Percentiles rank a stretch among this genome's conserved stretches.
Evolutionary conservation across 441 rosid species (phyloP).

Genomic region (Dalechampia spathulata): DNA sequence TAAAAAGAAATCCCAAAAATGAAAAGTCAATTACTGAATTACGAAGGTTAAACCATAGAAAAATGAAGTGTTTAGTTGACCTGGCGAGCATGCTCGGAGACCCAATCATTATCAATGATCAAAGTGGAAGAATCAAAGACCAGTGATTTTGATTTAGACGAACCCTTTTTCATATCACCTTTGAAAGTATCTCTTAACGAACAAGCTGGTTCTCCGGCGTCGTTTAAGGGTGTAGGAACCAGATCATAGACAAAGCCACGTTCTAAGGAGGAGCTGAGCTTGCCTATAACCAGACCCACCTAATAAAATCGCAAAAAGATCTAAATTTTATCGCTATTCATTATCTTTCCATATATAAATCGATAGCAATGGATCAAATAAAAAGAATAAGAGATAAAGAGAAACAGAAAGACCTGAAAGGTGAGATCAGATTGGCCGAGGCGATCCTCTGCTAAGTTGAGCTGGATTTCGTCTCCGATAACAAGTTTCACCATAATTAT

Average conservation of each 20-base stretch:
- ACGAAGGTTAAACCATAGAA: not conserved
- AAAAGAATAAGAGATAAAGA: not conserved
- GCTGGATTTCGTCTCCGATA: conserved; percentile 70
- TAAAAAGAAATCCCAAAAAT: no score
- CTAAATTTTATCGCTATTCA: not conserved
- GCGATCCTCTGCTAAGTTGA: conserved; percentile 55
- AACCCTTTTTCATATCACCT: conserved; percentile 45
- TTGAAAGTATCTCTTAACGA: conserved; percentile 38
- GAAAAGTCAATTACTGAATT: no score
- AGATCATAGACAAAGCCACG: conserved; percentile 80
- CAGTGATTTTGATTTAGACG: conserved; percentile 55
- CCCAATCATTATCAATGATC: conserved; percentile 71
- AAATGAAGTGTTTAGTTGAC: conserved; percentile 17
- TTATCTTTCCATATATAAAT: no score
- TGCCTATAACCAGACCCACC: conserved; percentile 90
- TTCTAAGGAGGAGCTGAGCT: conserved; percentile 67
- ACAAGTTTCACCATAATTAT: conserved; percentile 94
- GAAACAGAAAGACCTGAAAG: conserved; percentile 43
- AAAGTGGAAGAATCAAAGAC: conserved; percentile 49
- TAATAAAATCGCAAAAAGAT: conserved; percentile 17
- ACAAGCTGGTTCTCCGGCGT: conserved; percentile 66
- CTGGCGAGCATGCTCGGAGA: conserved; percentile 88
- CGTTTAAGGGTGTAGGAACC: conserved; percentile 77
- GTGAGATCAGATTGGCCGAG: conserved; percentile 56
- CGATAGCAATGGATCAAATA: not conserved